Percentiles rank a stretch among this genome's conserved stretches.
Conservation (phyloP, 1,139 yeast species). For the Diutina sp. region DNA sequence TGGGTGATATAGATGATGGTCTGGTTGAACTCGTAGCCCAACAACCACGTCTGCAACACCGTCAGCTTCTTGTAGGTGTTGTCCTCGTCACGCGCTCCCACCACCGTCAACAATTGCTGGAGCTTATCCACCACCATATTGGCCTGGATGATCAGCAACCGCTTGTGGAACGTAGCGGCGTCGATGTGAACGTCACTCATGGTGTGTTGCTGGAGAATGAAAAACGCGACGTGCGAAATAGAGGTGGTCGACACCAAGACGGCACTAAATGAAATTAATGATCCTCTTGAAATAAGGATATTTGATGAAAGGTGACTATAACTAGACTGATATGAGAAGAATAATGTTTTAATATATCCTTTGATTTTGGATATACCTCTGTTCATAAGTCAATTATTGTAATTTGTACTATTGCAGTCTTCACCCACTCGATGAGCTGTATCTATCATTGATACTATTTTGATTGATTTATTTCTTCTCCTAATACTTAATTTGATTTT, state of each 20-base stretch:
- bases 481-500: too few relatives aligned
- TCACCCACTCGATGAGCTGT: too few relatives aligned
- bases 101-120: constrained; percentile 7
- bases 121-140: constrained; percentile 31
- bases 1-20: constrained; percentile 61
- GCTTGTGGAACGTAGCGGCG: constrained; percentile 23
- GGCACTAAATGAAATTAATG: not conserved
- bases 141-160: constrained; percentile 29
- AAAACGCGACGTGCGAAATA: constrained; percentile 1
- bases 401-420: too few relatives aligned
- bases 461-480: too few relatives aligned
- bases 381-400: too few relatives aligned
- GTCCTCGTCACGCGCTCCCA: constrained; percentile 9
- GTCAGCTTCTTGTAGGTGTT: constrained; percentile 88
- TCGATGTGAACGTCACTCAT: constrained; percentile 23
- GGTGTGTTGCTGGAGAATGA: not conserved
- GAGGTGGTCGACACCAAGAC: not conserved
- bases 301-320: too few relatives aligned
- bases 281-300: not conserved
- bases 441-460: too few relatives aligned
- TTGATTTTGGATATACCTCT: too few relatives aligned
- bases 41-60: constrained; percentile 79
- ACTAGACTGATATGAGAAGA: too few relatives aligned
- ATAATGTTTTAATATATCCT: too few relatives aligned
- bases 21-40: constrained; percentile 93